Conservation (phyloP, 2,329 filamentous ascomycete species). For the Ophiobolus disseminans region DNA sequence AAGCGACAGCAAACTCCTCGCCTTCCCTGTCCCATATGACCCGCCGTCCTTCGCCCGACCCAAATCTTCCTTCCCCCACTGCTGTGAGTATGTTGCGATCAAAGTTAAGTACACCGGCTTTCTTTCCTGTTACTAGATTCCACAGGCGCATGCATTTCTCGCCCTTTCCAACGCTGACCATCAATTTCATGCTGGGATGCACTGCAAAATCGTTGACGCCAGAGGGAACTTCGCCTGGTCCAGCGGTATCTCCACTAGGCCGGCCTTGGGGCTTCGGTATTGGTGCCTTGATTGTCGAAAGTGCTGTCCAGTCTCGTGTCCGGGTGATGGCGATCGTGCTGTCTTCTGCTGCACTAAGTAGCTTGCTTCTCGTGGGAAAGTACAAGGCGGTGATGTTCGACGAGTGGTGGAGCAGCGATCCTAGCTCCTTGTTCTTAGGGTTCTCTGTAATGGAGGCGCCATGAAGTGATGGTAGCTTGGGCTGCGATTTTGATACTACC, state of each 20-base stretch:
- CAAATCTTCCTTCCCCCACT: slow-evolving; percentile 77
- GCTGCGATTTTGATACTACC: slow-evolving; percentile 64
- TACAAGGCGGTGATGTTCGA: slow-evolving; percentile 79
- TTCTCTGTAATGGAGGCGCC: slow-evolving; percentile 82
- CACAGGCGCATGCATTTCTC: slow-evolving; percentile 92
- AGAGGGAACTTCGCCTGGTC: slow-evolving; percentile 78
- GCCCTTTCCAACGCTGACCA: slow-evolving; percentile 89
- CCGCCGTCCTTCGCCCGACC: slow-evolving; percentile 80
- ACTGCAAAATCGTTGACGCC: slow-evolving; percentile 95
- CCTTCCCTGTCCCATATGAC: slow-evolving; percentile 80
- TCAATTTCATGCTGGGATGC: slow-evolving; percentile 94
- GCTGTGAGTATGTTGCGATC: slow-evolving; percentile 73
- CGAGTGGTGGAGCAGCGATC: slow-evolving; percentile 84
- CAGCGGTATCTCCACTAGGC: slow-evolving; percentile 88
- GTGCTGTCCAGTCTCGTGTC: slow-evolving; percentile 85
- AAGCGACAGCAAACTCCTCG: slow-evolving; percentile 87
- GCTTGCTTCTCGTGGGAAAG: slow-evolving; percentile 86
- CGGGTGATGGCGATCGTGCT: slow-evolving; percentile 88
- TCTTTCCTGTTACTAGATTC: slow-evolving; percentile 96
- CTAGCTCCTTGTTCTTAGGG: slow-evolving; percentile 84
- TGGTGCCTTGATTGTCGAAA: slow-evolving; percentile 88
- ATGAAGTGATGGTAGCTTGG: slow-evolving; percentile 70
- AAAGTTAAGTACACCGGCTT: slow-evolving; percentile 91
- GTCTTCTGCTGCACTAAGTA: slow-evolving; percentile 88
- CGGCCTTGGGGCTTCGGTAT: slow-evolving; percentile 79